Base-by-base conservation (phyloP, 2,329 filamentous ascomycete species). In the Ilyonectria robusta region DNA sequence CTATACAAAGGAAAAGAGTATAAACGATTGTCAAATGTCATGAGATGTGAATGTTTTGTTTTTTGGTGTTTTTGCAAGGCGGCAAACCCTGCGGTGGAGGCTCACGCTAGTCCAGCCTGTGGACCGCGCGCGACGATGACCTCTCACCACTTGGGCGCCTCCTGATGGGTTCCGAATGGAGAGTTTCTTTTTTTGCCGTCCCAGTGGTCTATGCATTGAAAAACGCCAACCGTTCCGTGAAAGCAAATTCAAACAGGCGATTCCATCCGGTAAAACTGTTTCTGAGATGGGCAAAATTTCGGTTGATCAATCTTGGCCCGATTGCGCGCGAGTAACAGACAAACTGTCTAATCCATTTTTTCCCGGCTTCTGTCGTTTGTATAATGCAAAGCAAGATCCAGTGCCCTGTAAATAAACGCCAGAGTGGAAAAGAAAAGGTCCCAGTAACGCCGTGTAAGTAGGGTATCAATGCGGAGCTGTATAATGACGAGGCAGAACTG, bases 391-490 rank as follows among this genome's bases (percentile, higher is more conserved):
- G 73, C 62, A 68, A 66, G 33, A 63, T 61, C 70, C 58, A 59
- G 56, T 53, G 59, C 55, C 48, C 66, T 42, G 59, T 44, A 58
- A 37, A 63, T 57, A 59, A 74, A 76, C 69, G 68, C 76, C 77
- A 75, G 64, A 68, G 63, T 68, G 67, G 51, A 64, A n/a, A 67
- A 8, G 15, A 69, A 64, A 62, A 65, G 66, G 71, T 73, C 58
- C 69, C 69, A 70, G 66, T 65, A 57, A 48, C 46, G 62, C 33
- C 37, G 59, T 67, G 66, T 66, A 63, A 51, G 44, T 55, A 59
- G 68, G 73, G 70, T 76, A 76, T 75, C 69, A 75, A 74, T 70
- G 71, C 65, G 70, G 69, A 75, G 65, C 70, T 65, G 68, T 59
- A 62, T 63, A 68, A 70, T 58, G 71, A 70, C 53, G 51, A 70